Evolutionary conservation across 306 rosid species (phyloP).

Genomic region (Pyrus bretschneideri): DNA sequence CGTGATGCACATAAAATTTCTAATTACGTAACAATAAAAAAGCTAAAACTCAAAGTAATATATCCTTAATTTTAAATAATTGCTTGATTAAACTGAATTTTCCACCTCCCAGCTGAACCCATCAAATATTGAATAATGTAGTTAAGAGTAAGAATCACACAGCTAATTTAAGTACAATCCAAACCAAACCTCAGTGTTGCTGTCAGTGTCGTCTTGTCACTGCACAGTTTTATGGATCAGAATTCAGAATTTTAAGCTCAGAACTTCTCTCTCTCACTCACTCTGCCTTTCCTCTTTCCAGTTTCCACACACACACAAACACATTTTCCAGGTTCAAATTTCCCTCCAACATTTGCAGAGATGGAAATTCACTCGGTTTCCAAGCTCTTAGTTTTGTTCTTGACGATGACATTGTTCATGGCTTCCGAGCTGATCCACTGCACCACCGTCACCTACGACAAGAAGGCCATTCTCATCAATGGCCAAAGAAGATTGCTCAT

Average conservation of each 20-base stretch:
- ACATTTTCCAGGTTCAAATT: neutral
- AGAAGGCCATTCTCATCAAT: conserved; percentile 73
- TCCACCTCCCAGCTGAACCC: conserved; percentile 14
- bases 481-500: conserved; percentile 78
- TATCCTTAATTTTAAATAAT: neutral
- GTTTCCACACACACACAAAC: neutral
- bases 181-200: conserved; percentile 13
- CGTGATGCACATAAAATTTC: too few relatives aligned
- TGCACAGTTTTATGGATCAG: conserved; percentile 27
- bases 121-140: neutral
- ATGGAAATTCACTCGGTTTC: conserved; percentile 58
- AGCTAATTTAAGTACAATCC: conserved; percentile 12
- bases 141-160: neutral
- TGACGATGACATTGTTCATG: conserved; percentile 28
- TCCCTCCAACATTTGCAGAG: conserved; percentile 8
- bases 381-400: conserved; percentile 31
- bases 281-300: neutral
- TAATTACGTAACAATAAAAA: too few relatives aligned
- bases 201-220: conserved; percentile 1
- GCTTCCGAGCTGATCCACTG: conserved; percentile 42
- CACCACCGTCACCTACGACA: conserved; percentile 63
- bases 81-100: neutral
- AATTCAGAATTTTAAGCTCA: neutral
- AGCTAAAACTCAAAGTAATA: neutral
- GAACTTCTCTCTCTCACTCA: neutral